Base-by-base conservation (phyloP, 257 asterid genomes). In the Primulina huaijiensis region DNA sequence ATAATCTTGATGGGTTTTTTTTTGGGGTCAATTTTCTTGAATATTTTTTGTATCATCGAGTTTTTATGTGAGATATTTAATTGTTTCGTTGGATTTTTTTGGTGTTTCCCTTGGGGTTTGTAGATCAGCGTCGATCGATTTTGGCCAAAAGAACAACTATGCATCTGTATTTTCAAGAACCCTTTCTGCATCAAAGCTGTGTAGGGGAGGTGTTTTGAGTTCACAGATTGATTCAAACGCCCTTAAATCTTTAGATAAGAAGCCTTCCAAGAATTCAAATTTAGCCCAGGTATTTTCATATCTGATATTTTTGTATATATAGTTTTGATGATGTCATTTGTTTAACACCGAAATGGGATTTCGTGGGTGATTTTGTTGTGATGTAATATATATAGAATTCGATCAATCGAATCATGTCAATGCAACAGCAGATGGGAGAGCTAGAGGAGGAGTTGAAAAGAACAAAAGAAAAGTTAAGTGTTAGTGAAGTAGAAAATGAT, bases 161-260 rank as follows among this genome's bases (percentile, higher is more conserved):
- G 65, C 86, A 27, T 81, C 87, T 3, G 56, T 83, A 19, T 76
- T 92, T 76, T 82, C 94, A 11, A 84, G 89, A 72, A 81, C 89
- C 30, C 59, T 89, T 65, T 86, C 90, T 55, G 85, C 90, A 25
- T 85, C 95, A 60, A 90, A 75, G 86, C 74, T 90, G 19, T 88
- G 97, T 70, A 85, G 94, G 73, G 90, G 93, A 10, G 91, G 82
- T 79, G 78, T 80, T 64, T 30, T 88, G 64, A 77, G 61, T 11
- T 63, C 85, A 30, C 90, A 86, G 74, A 74, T 88, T 77, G 89
- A 90, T 74, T n/a, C 81, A 33, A 75, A 67, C 6, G 97, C 97
- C 68, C 79, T 81, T 60, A 84, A 76, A 72, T 74, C 89, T 35
- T 43, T 80, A 69, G 92, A 84, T 35, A 78, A 75, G 43, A 81